These are phyloP conservation scores for Ogataea pini DNA, from an alignment of 805 yeast species.

Conservation along the genomic window DNA sequence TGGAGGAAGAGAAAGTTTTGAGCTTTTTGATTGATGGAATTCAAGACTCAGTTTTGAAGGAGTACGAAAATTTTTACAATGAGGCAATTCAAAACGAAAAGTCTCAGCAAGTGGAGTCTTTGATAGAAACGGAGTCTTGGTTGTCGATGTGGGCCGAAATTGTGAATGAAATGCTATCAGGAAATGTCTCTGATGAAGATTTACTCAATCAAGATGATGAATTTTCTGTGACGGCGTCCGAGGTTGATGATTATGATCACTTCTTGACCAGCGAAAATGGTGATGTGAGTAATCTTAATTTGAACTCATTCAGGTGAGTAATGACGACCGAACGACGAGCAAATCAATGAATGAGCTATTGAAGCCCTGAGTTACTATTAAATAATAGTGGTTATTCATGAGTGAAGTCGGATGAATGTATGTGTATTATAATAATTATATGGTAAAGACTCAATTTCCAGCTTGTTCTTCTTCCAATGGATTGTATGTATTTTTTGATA, in stretches of 20 bases:
- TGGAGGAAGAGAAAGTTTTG: conserved; percentile 55
- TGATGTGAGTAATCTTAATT: conserved; percentile 25
- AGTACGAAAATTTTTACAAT: conserved; percentile 56
- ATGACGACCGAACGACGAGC: not conserved
- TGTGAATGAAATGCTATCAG: conserved; percentile 34
- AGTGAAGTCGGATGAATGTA: too few species aligned
- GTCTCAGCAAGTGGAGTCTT: conserved; percentile 40
- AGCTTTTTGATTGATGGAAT: conserved; percentile 61
- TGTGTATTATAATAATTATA: too few species aligned
- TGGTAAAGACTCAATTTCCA: not conserved
- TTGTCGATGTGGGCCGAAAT: conserved; percentile 39
- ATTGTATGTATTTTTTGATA: conserved; percentile 82
- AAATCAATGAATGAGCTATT: too few species aligned
- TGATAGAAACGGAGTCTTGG: conserved; percentile 68
- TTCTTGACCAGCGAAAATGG: conserved; percentile 23
- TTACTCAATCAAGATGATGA: conserved; percentile 15
- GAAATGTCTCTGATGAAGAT: conserved; percentile 17
- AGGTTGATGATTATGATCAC: conserved; percentile 16
- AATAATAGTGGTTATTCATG: too few species aligned
- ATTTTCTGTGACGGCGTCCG: conserved; percentile 10
- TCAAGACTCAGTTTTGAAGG: conserved; percentile 57
- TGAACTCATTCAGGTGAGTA: conserved; percentile 16
- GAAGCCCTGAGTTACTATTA: too few species aligned
- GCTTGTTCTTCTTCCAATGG: conserved; percentile 54
- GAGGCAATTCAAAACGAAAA: conserved; percentile 29